Conservation (phyloP, 257 asterid genomes). For the Voacanga thouarsii region DNA sequence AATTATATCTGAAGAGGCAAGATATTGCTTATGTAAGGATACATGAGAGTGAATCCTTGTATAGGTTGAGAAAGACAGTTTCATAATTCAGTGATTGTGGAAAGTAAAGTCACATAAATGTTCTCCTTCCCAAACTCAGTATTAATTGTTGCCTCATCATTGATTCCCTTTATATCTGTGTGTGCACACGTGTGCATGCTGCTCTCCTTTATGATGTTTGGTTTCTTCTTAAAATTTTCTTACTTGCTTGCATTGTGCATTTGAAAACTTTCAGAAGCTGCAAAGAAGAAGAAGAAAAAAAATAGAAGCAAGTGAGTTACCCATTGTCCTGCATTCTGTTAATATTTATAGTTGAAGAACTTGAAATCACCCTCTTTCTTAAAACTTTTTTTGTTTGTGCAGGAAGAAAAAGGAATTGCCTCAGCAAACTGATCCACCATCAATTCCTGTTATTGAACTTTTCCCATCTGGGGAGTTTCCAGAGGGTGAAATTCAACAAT, state of each 20-base stretch:
- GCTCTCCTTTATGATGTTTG: not conserved
- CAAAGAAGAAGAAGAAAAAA: conserved; percentile 94
- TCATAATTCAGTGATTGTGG: not conserved
- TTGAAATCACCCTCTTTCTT: conserved; percentile 5
- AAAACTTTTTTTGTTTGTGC: conserved; percentile 9
- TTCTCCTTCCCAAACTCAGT: not conserved
- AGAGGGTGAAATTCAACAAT: conserved; percentile 97
- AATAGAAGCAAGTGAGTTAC: conserved; percentile 82
- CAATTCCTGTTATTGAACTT: conserved; percentile 78
- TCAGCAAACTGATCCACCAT: conserved; percentile 88
- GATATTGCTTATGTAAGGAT: not conserved
- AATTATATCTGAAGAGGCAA: not conserved
- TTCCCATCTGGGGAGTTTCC: conserved; percentile 92
- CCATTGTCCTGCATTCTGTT: conserved; percentile 8
- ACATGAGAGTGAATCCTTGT: not conserved
- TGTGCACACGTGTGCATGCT: not conserved
- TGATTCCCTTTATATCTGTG: not conserved
- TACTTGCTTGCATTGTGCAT: conserved; percentile 14
- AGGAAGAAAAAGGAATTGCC: conserved; percentile 82
- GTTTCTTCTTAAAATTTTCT: conserved; percentile 3
- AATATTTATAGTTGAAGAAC: conserved; percentile 9
- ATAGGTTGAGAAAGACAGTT: not conserved
- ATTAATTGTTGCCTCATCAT: not conserved
- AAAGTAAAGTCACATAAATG: not conserved
- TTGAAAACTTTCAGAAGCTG: conserved; percentile 56